phyloP scores from a whole-genome alignment of 1,284 basidiomycete genomes.

The Ustilago xerochloae region DNA sequence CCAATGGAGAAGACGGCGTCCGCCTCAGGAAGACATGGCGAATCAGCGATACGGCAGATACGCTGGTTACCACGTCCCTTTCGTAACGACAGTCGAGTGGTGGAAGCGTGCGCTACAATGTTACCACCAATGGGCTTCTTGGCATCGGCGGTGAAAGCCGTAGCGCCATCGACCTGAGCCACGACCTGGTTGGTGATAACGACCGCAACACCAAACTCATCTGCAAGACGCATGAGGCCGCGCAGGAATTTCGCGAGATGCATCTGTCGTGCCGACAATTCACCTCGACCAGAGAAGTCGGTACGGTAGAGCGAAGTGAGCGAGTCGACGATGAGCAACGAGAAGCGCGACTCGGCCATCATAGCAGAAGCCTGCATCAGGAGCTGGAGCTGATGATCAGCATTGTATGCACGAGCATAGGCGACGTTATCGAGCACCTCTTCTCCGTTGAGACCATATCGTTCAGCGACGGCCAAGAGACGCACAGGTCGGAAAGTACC shows the following conservation, averaged over 20 bases:
- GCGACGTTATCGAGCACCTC: slow-evolving; percentile 99
- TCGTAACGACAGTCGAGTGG: slow-evolving; percentile 79
- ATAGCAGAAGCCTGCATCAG: slow-evolving; percentile 92
- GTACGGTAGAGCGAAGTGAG: slow-evolving; percentile 95
- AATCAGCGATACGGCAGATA: slow-evolving; percentile 97
- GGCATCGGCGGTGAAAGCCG: slow-evolving; percentile 72
- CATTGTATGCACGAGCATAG: slow-evolving; percentile 97
- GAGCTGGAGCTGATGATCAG: slow-evolving; percentile 93
- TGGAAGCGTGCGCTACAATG: slow-evolving; percentile 68
- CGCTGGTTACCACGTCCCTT: slow-evolving; percentile 93
- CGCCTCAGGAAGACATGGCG: slow-evolving; percentile 95
- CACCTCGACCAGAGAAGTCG: slow-evolving; percentile 94
- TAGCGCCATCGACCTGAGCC: slow-evolving; percentile 83
- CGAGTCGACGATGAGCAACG: slow-evolving; percentile 94
- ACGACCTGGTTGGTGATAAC: slow-evolving; percentile 99
- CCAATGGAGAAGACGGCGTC: slow-evolving; percentile 93
- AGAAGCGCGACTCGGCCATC: slow-evolving; percentile 78
- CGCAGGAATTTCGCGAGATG: slow-evolving; percentile 98
- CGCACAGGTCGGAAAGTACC: slow-evolving; percentile 98
- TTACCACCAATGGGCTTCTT: slow-evolving; percentile 86
- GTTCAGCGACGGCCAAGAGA: slow-evolving; percentile 91
- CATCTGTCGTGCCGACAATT: slow-evolving; percentile 92
- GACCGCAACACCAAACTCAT: slow-evolving; percentile 98
- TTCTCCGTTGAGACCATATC: slow-evolving; percentile 94
- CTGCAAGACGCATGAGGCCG: slow-evolving; percentile 89